Percentiles rank a stretch among this genome's conserved stretches.
Conservation (phyloP, 2,329 filamentous ascomycete genomes). For the Fusarium nematophilum region DNA sequence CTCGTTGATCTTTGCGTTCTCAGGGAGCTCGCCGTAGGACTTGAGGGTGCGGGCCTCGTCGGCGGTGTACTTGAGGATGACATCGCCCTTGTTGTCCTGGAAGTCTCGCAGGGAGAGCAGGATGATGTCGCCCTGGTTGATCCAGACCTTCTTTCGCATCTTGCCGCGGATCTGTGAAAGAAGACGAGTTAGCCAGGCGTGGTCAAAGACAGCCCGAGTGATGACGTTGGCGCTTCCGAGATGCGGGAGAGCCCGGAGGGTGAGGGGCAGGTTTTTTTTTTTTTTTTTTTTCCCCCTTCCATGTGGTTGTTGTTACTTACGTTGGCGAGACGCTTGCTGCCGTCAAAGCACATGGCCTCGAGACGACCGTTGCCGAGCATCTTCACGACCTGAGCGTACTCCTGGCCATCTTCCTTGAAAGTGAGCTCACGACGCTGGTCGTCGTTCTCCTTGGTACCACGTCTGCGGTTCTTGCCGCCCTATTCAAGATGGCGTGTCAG, state of each 20-base stretch:
- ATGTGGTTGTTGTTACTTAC: constrained; percentile 50
- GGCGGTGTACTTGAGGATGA: constrained; percentile 95
- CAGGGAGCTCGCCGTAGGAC: constrained; percentile 96
- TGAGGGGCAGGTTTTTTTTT: background rate
- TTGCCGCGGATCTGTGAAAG: constrained; percentile 80
- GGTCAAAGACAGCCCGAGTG: background rate
- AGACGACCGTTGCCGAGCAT: constrained; percentile 97
- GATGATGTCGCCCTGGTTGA: constrained; percentile 98
- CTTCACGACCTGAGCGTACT: constrained; percentile 71
- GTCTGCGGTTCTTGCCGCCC: constrained; percentile 98
- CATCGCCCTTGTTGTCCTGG: constrained; percentile 95
- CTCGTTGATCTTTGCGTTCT: constrained; percentile 99
- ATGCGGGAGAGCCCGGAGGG: constrained; percentile 4
- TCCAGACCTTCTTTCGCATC: constrained; percentile 99
- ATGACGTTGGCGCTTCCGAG: background rate
- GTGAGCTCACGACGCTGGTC: constrained; percentile 98
- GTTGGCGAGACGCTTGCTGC: constrained; percentile 61
- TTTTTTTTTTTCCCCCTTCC: too few species aligned
- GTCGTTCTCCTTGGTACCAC: constrained; percentile 99
- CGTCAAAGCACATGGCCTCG: constrained; percentile 95
- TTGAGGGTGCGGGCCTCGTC: constrained; percentile 96
- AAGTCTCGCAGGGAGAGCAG: constrained; percentile 89
- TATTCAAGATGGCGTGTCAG: constrained; percentile 54
- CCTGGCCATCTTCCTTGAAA: constrained; percentile 98
- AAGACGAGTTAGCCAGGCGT: constrained; percentile 66